Base-by-base conservation (phyloP, 2,329 filamentous ascomycete genomes). In the Diaporthe citri region DNA sequence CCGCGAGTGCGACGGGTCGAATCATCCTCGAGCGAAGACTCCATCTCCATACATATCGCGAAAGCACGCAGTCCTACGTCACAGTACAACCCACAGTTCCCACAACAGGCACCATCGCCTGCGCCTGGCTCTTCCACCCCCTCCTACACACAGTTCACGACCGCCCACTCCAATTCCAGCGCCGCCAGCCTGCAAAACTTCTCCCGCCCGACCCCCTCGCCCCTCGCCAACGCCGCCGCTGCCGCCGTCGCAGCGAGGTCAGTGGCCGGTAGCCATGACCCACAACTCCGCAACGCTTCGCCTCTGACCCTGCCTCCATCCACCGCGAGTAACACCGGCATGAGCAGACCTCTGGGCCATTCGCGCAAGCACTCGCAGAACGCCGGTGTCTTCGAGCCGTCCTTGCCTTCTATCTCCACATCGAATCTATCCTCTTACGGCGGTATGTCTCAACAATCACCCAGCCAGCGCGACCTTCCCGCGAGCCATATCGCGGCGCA, bases 401-500 rank as follows among this genome's bases (percentile, higher is more conserved):
- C 89, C 31, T 86, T 96, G 64, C 93, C 93, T 31, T 92, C 91
- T 3, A 90, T 89, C 60, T 88, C 85, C 79, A 85, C 84, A 3
- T 90, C 90, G 77, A 91, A 89, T 81, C 84, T 89, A 72, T 67
- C 75, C 5, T 87, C 87, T 36, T 87, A 89, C 55, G 81, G 88
- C 75, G 83, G 85, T 81, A 84, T 88, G 82, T 84, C 85, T 73
- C 84, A 86, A 71, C 81, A 83, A 80, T 91, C 83, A 83, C 84
- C 84, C 57, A 79, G 80, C 56, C 82, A 80, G 57, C 81, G 82
- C 51, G 82, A 86, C 36, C 83, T 90, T 76, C 88, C 88, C 2
- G 91, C 93, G n/a, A 95, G 93, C 82, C 93, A 95, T 82, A 95
- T 95, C 77, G 94, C 94, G 52, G 94, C 94, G 25, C 94, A 95